Evolutionary conservation across 1,139 yeast species (phyloP).

Genomic region (Blastobotrys proliferans): DNA sequence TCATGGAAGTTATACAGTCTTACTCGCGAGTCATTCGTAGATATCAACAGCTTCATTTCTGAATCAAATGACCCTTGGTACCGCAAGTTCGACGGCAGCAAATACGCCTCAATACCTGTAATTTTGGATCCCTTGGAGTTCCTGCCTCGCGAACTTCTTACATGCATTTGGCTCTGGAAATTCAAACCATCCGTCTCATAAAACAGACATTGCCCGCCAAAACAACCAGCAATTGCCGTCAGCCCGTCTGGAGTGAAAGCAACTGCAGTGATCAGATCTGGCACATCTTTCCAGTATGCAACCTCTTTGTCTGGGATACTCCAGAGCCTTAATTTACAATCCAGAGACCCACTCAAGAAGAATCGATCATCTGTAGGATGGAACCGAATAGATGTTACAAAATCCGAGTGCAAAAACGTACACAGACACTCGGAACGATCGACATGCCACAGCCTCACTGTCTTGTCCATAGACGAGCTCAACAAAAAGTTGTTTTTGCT

Average conservation of each 20-base stretch:
- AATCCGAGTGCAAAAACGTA: slow-evolving; percentile 68
- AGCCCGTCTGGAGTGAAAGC: slow-evolving; percentile 68
- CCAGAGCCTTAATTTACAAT: slow-evolving; percentile 76
- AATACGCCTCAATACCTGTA: slow-evolving; percentile 33
- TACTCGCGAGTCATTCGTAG: slow-evolving; percentile 80
- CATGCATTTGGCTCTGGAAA: slow-evolving; percentile 52
- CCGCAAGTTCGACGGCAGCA: slow-evolving; percentile 23
- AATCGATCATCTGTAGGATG: slow-evolving; percentile 88
- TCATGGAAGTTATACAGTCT: slow-evolving; percentile 59
- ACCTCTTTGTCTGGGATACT: slow-evolving; percentile 74
- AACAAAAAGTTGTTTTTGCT: slow-evolving; percentile 78
- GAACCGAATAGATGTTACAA: slow-evolving; percentile 77
- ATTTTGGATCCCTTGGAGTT: slow-evolving; percentile 34
- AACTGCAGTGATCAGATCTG: slow-evolving; percentile 60
- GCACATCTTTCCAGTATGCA: slow-evolving; percentile 39
- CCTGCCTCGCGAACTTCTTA: slow-evolving; percentile 39
- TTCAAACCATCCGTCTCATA: slow-evolving; percentile 65
- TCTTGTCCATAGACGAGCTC: slow-evolving; percentile 81
- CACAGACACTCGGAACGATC: slow-evolving; percentile 61
- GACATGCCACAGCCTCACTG: slow-evolving; percentile 82
- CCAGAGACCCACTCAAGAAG: slow-evolving; percentile 79
- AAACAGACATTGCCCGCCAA: slow-evolving; percentile 64
- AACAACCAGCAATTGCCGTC: slow-evolving; percentile 71
- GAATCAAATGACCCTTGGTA: slow-evolving; percentile 17
- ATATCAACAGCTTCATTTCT: slow-evolving; percentile 31